Conservation (phyloP, 2,329 filamentous ascomycete genomes). For the Paradendryphiella salina region DNA sequence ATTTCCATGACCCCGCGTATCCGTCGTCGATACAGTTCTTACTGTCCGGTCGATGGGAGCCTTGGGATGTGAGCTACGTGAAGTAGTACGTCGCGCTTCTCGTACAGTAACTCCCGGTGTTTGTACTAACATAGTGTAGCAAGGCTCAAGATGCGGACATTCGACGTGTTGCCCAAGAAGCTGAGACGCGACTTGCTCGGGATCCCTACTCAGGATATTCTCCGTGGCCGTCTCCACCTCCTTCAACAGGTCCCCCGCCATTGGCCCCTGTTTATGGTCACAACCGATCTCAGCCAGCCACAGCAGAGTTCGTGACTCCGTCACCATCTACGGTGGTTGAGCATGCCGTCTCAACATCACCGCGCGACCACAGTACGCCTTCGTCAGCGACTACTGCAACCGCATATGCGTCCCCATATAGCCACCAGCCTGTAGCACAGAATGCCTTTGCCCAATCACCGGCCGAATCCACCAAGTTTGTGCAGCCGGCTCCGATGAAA, state of each 20-base stretch:
- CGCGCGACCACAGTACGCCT: slow-evolving; percentile 5
- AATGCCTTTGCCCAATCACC: not conserved
- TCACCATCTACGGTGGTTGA: slow-evolving; percentile 10
- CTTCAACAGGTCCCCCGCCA: slow-evolving; percentile 9
- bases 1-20: slow-evolving; percentile 35
- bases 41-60: slow-evolving; percentile 36
- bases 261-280: not conserved
- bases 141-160: slow-evolving; percentile 37
- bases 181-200: slow-evolving; percentile 26
- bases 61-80: slow-evolving; percentile 40
- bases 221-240: slow-evolving; percentile 28
- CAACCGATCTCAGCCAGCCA: slow-evolving; percentile 5
- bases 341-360: slow-evolving; percentile 1
- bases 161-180: slow-evolving; percentile 35
- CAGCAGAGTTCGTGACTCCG: slow-evolving; percentile 8
- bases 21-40: slow-evolving; percentile 39
- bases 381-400: not conserved
- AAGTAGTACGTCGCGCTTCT: slow-evolving; percentile 25
- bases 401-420: slow-evolving; percentile 21
- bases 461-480: not conserved
- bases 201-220: slow-evolving; percentile 26
- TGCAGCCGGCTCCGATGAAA: not conserved
- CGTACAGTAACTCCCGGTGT: not conserved
- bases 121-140: slow-evolving; percentile 19
- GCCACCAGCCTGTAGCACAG: not conserved